Percentiles rank a stretch among this genome's conserved stretches.
Conservation (phyloP, 768 basidiomycete genomes). For the Russula earlei region DNA sequence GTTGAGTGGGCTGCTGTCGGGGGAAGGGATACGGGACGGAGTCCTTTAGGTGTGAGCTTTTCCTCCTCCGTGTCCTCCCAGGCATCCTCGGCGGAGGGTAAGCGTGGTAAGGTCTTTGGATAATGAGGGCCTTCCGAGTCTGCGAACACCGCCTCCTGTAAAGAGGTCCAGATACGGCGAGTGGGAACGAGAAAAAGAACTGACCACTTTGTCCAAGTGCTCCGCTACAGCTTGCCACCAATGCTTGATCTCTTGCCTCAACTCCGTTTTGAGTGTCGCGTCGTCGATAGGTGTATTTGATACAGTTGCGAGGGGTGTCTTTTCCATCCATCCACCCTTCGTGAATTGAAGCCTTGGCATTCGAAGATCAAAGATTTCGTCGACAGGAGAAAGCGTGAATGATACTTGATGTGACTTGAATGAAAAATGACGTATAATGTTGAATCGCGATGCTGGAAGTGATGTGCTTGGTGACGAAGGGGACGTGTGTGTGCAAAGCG, state of each 20-base stretch:
- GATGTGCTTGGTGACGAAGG: constrained; percentile 19
- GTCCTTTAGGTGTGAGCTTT: constrained; percentile 8
- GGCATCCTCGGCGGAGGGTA: constrained; percentile 49
- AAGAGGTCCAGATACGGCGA: neutral
- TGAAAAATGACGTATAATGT: constrained; percentile 36
- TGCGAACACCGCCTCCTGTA: constrained; percentile 37
- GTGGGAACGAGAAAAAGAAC: constrained; percentile 15
- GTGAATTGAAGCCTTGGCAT: constrained; percentile 53
- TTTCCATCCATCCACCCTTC: constrained; percentile 23
- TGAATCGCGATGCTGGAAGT: constrained; percentile 27
- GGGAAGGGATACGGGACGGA: constrained; percentile 19
- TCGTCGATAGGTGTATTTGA: constrained; percentile 15
- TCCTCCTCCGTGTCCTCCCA: constrained; percentile 31
- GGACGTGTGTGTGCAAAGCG: constrained; percentile 13
- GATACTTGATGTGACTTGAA: constrained; percentile 31
- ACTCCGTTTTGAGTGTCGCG: constrained; percentile 37
- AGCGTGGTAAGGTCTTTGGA: constrained; percentile 46
- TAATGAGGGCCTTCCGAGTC: constrained; percentile 14
- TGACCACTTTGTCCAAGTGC: constrained; percentile 50
- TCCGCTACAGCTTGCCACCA: constrained; percentile 63
- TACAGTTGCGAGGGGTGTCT: neutral
- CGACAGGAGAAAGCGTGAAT: constrained; percentile 37
- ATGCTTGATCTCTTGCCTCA: constrained; percentile 50
- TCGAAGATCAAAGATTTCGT: constrained; percentile 52
- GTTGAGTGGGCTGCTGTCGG: constrained; percentile 16